Conservation (phyloP, 1,139 yeast species). For the Scheffersomyces stambukii region DNA sequence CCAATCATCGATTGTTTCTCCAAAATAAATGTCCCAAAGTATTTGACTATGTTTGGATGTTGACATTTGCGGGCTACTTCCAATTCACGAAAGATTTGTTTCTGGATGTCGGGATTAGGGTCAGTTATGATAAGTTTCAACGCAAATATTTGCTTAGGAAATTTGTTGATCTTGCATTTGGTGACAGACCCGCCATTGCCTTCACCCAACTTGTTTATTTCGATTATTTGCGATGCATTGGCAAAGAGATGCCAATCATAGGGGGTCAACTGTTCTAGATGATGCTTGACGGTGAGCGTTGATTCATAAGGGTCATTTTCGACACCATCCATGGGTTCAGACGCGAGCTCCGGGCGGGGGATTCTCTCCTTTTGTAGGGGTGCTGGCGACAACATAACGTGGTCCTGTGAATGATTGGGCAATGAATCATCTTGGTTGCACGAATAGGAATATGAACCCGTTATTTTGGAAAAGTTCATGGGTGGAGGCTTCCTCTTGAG, state of each 20-base stretch:
- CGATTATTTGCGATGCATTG: slow-evolving; percentile 31
- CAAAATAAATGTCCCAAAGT: slow-evolving; percentile 86
- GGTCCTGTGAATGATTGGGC: no score
- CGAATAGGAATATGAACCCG: no score
- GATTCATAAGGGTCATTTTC: slow-evolving; percentile 6
- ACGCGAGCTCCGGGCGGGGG: background rate
- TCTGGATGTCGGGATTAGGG: slow-evolving; percentile 78
- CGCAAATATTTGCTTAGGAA: slow-evolving; percentile 64
- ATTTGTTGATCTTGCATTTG: slow-evolving; percentile 44
- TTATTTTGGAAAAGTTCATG: slow-evolving; percentile 34
- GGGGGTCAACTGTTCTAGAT: slow-evolving; percentile 61
- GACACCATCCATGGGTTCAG: slow-evolving; percentile 1
- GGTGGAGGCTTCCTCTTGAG: slow-evolving; percentile 40
- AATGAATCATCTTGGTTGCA: no score
- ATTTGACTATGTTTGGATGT: slow-evolving; percentile 81
- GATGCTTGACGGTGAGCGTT: slow-evolving; percentile 9
- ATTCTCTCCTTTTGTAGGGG: no score
- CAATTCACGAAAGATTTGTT: slow-evolving; percentile 81
- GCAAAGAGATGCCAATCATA: slow-evolving; percentile 74
- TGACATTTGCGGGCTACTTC: slow-evolving; percentile 81
- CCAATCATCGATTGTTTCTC: slow-evolving; percentile 70
- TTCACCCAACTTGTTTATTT: slow-evolving; percentile 72
- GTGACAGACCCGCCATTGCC: slow-evolving; percentile 93
- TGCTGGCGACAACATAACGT: no score
- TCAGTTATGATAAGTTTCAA: slow-evolving; percentile 73